phyloP scores from a whole-genome alignment of 2,329 filamentous ascomycete species.

The Metarhizium anisopliae region DNA sequence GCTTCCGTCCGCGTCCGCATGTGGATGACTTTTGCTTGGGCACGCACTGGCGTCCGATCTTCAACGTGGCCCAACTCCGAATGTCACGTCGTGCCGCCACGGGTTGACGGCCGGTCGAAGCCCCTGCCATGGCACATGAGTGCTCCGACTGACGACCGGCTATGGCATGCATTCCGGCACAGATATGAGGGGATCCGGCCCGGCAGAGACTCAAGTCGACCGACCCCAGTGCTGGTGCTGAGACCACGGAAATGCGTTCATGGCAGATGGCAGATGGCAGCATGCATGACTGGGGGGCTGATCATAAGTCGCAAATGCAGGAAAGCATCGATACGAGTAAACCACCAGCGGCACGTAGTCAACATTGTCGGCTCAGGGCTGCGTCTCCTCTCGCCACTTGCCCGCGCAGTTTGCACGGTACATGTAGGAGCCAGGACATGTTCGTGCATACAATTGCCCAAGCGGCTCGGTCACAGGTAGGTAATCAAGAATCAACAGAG shows the following conservation, averaged over 20 bases:
- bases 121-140: background rate
- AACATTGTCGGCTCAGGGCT: too few species aligned
- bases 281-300: too few species aligned
- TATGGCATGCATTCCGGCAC: background rate
- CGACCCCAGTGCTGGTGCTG: background rate
- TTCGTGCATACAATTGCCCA: too few species aligned
- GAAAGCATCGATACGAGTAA: too few species aligned
- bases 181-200: background rate
- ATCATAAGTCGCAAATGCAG: too few species aligned
- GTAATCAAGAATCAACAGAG: too few species aligned
- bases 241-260: background rate
- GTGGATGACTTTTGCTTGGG: background rate
- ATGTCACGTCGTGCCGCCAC: background rate
- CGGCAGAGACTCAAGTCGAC: background rate
- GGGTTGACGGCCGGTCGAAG: background rate
- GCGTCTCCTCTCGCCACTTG: too few species aligned
- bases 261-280: too few species aligned
- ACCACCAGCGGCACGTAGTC: too few species aligned
- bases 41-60: background rate
- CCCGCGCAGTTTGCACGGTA: background rate
- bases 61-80: background rate
- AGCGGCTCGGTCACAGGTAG: too few species aligned
- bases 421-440: too few species aligned
- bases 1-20: background rate
- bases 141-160: background rate